Evolutionary conservation across 2,329 filamentous ascomycete genomes (phyloP).

Genomic region (Curvularia spicifera): DNA sequence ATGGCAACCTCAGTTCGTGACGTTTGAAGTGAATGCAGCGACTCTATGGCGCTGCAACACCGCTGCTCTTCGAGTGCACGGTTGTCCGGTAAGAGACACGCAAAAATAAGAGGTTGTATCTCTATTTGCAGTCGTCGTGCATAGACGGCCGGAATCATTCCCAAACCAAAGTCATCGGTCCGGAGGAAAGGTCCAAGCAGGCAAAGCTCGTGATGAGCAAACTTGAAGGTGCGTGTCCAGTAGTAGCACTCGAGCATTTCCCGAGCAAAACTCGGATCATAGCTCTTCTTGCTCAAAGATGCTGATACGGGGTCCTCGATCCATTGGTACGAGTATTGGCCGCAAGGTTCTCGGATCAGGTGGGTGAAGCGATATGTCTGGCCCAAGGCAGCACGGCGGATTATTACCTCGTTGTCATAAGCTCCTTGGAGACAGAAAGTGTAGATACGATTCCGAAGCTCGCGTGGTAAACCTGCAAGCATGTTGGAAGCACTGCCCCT

Average conservation of each 20-base stretch:
- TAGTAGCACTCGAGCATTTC: conserved; percentile 32
- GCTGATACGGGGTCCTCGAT: conserved; percentile 22
- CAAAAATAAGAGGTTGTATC: conserved; percentile 20
- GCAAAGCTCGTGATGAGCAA: conserved; percentile 25
- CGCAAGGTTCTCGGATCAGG: conserved; percentile 24
- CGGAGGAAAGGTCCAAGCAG: conserved; percentile 21
- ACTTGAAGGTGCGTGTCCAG: conserved; percentile 29
- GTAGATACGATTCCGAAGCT: conserved; percentile 30
- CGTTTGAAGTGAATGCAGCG: conserved; percentile 12
- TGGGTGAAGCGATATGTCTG: conserved; percentile 6
- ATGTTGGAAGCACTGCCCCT: conserved; percentile 5
- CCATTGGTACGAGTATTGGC: conserved; percentile 27
- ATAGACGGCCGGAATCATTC: conserved; percentile 19
- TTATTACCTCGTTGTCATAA: conserved; percentile 30
- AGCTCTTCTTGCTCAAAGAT: conserved; percentile 2
- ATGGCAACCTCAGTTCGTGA: conserved; percentile 13
- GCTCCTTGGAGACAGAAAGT: conserved; percentile 25
- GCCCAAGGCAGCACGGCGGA: conserved; percentile 16
- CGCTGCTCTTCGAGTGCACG: conserved; percentile 13
- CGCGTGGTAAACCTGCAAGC: conserved; percentile 25
- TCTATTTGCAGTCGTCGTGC: conserved; percentile 22
- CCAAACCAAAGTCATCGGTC: conserved; percentile 18
- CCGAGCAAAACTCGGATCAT: conserved; percentile 14
- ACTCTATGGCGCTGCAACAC: conserved; percentile 12
- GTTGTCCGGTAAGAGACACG: conserved; percentile 11